Evolutionary conservation across 192 early-diverging fungal genomes (phyloP).

Genomic region (Backusella mclennaniae): DNA sequence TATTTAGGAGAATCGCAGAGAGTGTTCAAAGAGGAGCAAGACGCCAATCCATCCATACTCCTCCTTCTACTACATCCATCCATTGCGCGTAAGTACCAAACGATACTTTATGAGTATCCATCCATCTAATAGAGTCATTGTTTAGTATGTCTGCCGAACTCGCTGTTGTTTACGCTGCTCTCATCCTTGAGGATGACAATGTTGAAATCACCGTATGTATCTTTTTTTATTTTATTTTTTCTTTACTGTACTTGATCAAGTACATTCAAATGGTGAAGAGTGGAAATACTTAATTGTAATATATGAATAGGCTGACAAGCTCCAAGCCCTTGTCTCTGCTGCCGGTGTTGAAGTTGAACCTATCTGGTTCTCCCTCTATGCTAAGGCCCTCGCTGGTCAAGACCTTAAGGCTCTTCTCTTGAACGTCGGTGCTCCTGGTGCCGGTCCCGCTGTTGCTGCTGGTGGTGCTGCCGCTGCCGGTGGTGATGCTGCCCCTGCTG

Average conservation of each 20-base stretch:
- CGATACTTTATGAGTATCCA: background rate
- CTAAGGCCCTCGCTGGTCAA: conserved; percentile 96
- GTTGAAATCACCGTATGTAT: conserved; percentile 88
- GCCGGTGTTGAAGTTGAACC: conserved; percentile 89
- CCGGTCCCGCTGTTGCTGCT: conserved; percentile 38
- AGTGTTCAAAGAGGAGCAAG: background rate
- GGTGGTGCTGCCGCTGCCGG: conserved; percentile 28
- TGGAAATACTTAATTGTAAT: background rate
- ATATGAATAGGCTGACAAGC: conserved; percentile 77
- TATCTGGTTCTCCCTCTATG: conserved; percentile 94
- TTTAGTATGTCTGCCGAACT: conserved; percentile 39
- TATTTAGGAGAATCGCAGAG: background rate
- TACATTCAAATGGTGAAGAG: conserved; percentile 19
- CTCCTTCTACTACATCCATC: conserved; percentile 19
- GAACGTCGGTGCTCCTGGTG: conserved; percentile 77
- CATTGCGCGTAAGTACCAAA: background rate
- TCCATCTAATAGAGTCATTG: conserved; percentile 4
- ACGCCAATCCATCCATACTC: background rate
- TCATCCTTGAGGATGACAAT: conserved; percentile 98
- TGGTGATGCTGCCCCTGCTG: conserved; percentile 44
- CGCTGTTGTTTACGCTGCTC: conserved; percentile 76
- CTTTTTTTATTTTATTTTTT: background rate
- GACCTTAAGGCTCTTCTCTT: conserved; percentile 84
- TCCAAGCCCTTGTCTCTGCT: conserved; percentile 85
- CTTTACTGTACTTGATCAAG: background rate